Base-by-base conservation (phyloP, 371 early-diverging fungal genomes). In the Mucor irregularis region DNA sequence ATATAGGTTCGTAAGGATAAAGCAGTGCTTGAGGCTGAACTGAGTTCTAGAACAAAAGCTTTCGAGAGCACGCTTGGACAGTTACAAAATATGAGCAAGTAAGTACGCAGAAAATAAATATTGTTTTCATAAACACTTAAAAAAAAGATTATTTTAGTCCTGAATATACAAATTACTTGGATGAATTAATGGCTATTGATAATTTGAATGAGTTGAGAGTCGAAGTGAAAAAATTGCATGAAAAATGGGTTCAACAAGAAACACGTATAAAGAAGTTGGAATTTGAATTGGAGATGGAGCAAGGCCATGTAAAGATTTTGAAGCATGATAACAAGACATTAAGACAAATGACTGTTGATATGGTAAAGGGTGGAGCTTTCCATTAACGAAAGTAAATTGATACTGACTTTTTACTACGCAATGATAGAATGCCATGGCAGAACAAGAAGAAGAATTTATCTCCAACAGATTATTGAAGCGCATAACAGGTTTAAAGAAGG, bases 361-460 rank as follows among this genome's bases (percentile, higher is more conserved):
- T 86, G 83, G 84, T 83, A 74, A 5, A 14, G n/a, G 4, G 5
- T 25, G 6, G n/a, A 25, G 10, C 5, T 31, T 11, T 5, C 31
- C 45, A 53, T 28, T 19, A 40, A 38, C 6, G 1, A 19, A 10
- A 26, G 30, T 6, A 16, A n/a, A 2, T 8, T 28, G 28, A 17
- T 2, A 38, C 38, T 29, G 10, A 5, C n/a, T 54, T n/a, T n/a
- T n/a, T n/a, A n/a, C n/a, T n/a, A n/a, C n/a, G n/a, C n/a, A n/a
- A n/a, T n/a, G n/a, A 39, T 70, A 84, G 83, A 80, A 76, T 50
- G 81, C 79, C 19, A 72, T 80, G 24, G 80, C 85, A 29, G 88
- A 88, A 62, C 85, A 85, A 58, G 87, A 89, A 50, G 89, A 87
- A 67, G 89, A 89, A 51, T 84, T 77, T 42, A 86, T 87, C 22